Base-by-base conservation (phyloP, 352 stramenopile species). In the Pythium scleroteichum region DNA sequence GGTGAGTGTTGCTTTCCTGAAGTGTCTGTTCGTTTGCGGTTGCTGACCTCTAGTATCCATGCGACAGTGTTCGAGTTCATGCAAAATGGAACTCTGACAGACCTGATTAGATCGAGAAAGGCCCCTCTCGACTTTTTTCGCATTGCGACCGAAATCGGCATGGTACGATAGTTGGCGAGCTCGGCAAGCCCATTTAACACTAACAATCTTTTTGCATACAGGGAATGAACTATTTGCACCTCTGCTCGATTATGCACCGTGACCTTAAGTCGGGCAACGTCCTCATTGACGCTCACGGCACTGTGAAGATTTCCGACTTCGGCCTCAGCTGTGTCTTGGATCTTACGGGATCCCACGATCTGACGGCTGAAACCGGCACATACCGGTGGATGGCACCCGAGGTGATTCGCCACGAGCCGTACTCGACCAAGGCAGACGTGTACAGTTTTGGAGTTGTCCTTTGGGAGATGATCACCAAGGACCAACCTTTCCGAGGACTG, bases 211-310 rank as follows among this genome's bases (percentile, higher is more conserved):
- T 4, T 45, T 13, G 66, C 2, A 38, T 41, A 3, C 19, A 83
- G 82, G 90, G 91, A 48, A 96, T 98, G 90, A 95, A 96, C 53
- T 98, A 98, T 69, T 85, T 97, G 58, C 94, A 98, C 60, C 71
- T 97, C 56, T 90, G 88, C 61, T 97, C 92, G 16, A 94, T 98
- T 44, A 90, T 98, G 72, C 95, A 98, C 70, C 88, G 95, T 50
- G 95, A 98, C 76, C 75, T 98, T 33, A 98, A 98, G 75, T 97
- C 95, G n/a, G 92, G 96, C 22, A 98, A 98, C 72, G 81, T 98
- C 33, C 68, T 96, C 16, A 76, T 96, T 19, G 85, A 95, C 68
- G 78, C 73, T 3, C 83, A 94, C 47, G 79, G 79, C 35, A 92
- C 81, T 4, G 83, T 88, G 48, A 95, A 96, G 62, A 94, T 96